Evolutionary conservation across 768 basidiomycete genomes (phyloP).

Genomic region (Hemileccinum impolitum): DNA sequence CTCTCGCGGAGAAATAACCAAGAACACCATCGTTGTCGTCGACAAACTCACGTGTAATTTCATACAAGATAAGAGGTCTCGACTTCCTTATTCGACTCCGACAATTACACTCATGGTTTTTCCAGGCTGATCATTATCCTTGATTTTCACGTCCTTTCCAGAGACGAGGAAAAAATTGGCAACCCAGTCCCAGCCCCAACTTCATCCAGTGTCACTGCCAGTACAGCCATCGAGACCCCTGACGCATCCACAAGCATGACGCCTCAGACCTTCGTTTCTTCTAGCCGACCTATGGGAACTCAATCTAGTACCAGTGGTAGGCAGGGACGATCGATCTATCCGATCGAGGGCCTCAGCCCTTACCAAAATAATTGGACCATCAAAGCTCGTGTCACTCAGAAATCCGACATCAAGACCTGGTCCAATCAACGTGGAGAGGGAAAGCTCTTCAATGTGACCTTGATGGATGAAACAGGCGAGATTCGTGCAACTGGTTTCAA

Average conservation of each 20-base stretch:
- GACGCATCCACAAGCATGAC: slow-evolving; percentile 30
- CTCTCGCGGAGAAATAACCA: slow-evolving; percentile 56
- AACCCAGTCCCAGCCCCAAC: slow-evolving; percentile 43
- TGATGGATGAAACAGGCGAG: slow-evolving; percentile 94
- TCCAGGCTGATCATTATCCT: slow-evolving; percentile 80
- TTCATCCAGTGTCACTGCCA: slow-evolving; percentile 29
- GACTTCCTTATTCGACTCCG: background rate
- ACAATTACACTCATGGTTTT: slow-evolving; percentile 3
- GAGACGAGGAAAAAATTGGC: slow-evolving; percentile 70
- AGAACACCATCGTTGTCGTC: slow-evolving; percentile 65
- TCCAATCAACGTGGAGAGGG: slow-evolving; percentile 90
- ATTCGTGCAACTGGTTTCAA: slow-evolving; percentile 94
- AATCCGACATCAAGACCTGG: slow-evolving; percentile 87
- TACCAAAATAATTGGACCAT: slow-evolving; percentile 99
- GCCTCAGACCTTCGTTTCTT: slow-evolving; percentile 24
- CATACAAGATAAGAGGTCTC: slow-evolving; percentile 81
- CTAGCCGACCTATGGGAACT: slow-evolving; percentile 11
- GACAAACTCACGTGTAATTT: slow-evolving; percentile 78
- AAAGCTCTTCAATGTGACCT: slow-evolving; percentile 86
- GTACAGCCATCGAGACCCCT: slow-evolving; percentile 21
- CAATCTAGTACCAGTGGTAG: slow-evolving; percentile 15
- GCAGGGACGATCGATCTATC: slow-evolving; percentile 47
- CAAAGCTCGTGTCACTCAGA: slow-evolving; percentile 88
- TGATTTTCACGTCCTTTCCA: slow-evolving; percentile 53
- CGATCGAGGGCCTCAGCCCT: slow-evolving; percentile 92